Conservation (phyloP, 2,329 filamentous ascomycete genomes). For the Aspergillus novoparasiticus region DNA sequence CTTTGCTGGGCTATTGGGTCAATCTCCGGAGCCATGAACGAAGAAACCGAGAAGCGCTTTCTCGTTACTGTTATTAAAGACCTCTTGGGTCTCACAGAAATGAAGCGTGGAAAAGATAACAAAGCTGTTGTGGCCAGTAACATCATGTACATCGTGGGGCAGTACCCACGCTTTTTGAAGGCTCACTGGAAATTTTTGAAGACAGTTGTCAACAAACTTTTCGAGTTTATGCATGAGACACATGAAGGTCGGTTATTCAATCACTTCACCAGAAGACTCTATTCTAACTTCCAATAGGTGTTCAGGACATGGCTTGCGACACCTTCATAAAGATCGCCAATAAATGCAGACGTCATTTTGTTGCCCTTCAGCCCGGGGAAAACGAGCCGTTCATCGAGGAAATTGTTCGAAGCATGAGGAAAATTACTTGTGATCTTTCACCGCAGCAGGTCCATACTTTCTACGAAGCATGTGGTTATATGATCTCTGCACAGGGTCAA, state of each 20-base stretch:
- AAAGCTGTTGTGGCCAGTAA: constrained; percentile 98
- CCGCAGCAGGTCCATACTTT: constrained; percentile 98
- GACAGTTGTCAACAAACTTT: constrained; percentile 98
- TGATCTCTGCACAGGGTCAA: constrained; percentile 97
- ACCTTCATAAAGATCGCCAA: constrained; percentile 99
- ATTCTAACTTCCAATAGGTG: constrained; percentile 59
- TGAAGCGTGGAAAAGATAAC: constrained; percentile 99
- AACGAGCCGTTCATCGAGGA: constrained; percentile 97
- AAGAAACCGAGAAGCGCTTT: constrained; percentile 98
- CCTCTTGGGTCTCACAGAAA: constrained; percentile 91
- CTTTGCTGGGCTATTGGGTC: constrained; percentile 99
- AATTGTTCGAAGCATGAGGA: constrained; percentile 92
- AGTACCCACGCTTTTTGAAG: constrained; percentile 97
- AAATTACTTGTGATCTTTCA: constrained; percentile 92
- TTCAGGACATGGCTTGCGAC: constrained; percentile 99
- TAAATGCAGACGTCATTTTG: constrained; percentile 96
- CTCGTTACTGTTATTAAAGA: constrained; percentile 99
- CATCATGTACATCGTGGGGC: constrained; percentile 99
- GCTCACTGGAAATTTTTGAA: constrained; percentile 99
- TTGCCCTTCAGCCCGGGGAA: constrained; percentile 92
- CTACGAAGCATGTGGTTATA: constrained; percentile 98
- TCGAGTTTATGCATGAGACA: constrained; percentile 99
- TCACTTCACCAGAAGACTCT: neutral
- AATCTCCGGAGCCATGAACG: constrained; percentile 98
- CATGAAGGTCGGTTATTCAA: constrained; percentile 72